Evolutionary conservation across 2,329 filamentous ascomycete species (phyloP).

Genomic region (Claviceps citrina): DNA sequence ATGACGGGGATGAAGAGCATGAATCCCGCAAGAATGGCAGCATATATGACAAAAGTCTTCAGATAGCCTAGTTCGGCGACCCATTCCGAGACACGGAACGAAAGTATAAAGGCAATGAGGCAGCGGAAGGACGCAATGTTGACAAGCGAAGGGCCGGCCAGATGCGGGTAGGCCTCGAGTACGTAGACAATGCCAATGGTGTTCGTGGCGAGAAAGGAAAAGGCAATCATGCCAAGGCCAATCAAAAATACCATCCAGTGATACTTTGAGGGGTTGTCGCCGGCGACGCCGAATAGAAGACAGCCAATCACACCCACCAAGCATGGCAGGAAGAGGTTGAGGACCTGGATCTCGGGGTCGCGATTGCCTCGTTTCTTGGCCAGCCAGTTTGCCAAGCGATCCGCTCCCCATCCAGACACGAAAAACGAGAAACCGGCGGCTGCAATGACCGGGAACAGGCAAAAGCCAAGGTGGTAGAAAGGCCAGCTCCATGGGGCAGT

Average conservation of each 20-base stretch:
- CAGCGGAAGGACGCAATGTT: constrained; percentile 2
- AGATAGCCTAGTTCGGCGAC: constrained; percentile 2
- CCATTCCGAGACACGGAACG: constrained; percentile 4
- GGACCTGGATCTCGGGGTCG: constrained; percentile 1
- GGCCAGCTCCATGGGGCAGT: constrained; percentile 2
- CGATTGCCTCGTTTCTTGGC: constrained; percentile 2
- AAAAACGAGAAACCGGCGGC: not conserved
- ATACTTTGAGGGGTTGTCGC: not conserved
- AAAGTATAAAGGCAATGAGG: constrained; percentile 2
- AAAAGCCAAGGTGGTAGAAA: constrained; percentile 2
- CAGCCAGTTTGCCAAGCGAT: constrained; percentile 1
- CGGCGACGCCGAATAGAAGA: not conserved
- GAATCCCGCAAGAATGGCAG: not conserved
- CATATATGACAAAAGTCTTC: constrained; percentile 2
- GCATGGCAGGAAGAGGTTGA: constrained; percentile 1
- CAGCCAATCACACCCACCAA: constrained; percentile 1
- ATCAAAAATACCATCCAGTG: constrained; percentile 1
- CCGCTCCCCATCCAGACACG: constrained; percentile 1
- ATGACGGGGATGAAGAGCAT: constrained; percentile 1
- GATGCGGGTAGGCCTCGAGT: not conserved
- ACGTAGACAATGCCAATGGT: constrained; percentile 5
- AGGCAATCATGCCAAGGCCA: constrained; percentile 1
- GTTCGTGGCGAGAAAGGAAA: constrained; percentile 3
- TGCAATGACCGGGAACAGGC: not conserved
- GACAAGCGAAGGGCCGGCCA: constrained; percentile 1